Percentiles rank a stretch among this genome's conserved stretches.
Conservation (phyloP, 345 rosid species). For the Combretum micranthum region DNA sequence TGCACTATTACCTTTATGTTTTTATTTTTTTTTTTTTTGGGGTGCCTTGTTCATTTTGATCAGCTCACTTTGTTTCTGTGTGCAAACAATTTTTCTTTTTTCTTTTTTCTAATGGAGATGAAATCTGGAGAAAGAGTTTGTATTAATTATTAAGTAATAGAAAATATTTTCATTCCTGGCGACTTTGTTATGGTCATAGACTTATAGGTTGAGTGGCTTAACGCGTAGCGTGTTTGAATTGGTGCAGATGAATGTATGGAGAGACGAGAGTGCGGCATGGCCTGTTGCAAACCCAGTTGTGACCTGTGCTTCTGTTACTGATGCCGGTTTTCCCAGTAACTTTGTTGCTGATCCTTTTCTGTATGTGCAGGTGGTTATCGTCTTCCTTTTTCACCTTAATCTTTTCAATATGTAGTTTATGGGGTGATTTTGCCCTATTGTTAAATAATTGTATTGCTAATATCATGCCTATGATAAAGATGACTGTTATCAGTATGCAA, state of each 20-base stretch:
- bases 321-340: conserved; percentile 75
- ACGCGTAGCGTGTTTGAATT: not conserved
- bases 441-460: no score
- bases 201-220: not conserved
- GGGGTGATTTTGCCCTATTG: not conserved
- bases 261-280: conserved; percentile 72
- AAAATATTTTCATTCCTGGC: no score
- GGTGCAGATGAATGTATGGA: conserved; percentile 64
- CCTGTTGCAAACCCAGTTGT: conserved; percentile 95
- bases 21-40: no score
- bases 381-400: not conserved
- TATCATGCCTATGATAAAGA: not conserved
- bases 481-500: no score
- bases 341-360: conserved; percentile 96
- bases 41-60: no score
- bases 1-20: no score
- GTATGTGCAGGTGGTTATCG: conserved; percentile 55
- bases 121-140: no score
- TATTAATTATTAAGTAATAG: no score
- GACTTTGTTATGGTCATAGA: not conserved
- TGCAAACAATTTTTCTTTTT: not conserved
- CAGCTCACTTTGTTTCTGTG: no score
- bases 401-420: not conserved
- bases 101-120: not conserved
- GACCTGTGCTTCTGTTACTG: conserved; percentile 77